Base-by-base conservation (phyloP, 331 rosid species). In the Malus hybrid region DNA sequence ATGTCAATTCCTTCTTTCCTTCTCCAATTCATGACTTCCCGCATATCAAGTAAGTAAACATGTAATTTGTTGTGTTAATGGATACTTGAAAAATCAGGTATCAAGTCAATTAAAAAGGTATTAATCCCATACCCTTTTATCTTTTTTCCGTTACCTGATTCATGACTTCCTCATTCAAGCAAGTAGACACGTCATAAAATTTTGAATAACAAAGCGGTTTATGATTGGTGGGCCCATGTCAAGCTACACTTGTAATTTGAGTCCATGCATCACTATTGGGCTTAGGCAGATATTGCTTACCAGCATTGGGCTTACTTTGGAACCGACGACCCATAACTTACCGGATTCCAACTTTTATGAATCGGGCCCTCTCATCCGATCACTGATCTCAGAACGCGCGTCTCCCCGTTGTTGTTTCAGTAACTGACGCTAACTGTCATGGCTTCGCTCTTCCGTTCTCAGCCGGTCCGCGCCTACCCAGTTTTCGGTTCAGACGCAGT, bases 381-480 rank as follows among this genome's bases (percentile, higher is more conserved):
- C 63, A 50, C 19, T 8, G 31, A 46, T 27, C n/a, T 14, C 5
- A 20, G 18, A 2, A 59, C 27, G 6, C 20, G 48, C 32, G 28
- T 54, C n/a, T 54, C 13, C 28, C 29, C 18, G 64, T 28, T 28
- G 29, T 28, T 28, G 29, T 2, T 32, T 31, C 69, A 32, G 44
- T 7, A 15, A 24, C 18, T 34, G 56, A 39, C 29, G 3, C 29
- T 28, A 28, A 28, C 29, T 28, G 29, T 28, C 19, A 78, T 81
- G 85, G 78, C 71, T 24, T 22, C 72, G 5, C 66, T 75, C 78
- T 75, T 62, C 82, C 82, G n/a, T 10, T 70, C 67, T 72, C 80
- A 1, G 5, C 79, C 80, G 63, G 64, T 50, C 44, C 85, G 33
- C 10, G 55, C 32, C 73, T 61, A 33, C 76, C 60, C 46, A 34